Evolutionary conservation across 2,329 filamentous ascomycete species (phyloP).

Genomic region (Helicocarpus griseus): DNA sequence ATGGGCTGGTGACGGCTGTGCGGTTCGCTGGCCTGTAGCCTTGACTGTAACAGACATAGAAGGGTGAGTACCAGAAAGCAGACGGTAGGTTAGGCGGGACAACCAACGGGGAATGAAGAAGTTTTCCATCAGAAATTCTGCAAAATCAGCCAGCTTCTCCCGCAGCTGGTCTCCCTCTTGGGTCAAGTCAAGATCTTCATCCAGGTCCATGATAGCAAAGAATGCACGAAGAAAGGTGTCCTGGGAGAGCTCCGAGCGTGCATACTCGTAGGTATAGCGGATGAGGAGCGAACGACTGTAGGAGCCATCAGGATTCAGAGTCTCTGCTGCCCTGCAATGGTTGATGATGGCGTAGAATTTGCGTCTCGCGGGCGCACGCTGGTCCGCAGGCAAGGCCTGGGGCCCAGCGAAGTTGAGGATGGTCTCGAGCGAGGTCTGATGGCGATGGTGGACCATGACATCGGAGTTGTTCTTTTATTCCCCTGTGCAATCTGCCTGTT

Average conservation of each 20-base stretch:
- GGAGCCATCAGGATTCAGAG: no score
- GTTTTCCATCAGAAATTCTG: conserved; percentile 10
- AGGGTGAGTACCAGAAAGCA: neutral
- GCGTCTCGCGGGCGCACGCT: neutral
- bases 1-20: conserved; percentile 10
- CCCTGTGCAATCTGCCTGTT: no score
- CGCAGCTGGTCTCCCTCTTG: neutral
- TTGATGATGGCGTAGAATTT: neutral
- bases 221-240: conserved; percentile 6
- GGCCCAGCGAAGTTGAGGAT: neutral
- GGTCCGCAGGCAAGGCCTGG: neutral
- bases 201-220: conserved; percentile 1
- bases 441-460: neutral
- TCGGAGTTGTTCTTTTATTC: no score
- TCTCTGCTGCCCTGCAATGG: neutral
- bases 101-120: conserved; percentile 12
- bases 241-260: conserved; percentile 8
- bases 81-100: neutral
- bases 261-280: conserved; percentile 13
- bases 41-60: conserved; percentile 7
- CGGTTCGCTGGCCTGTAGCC: conserved; percentile 8
- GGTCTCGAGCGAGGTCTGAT: neutral
- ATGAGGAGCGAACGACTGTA: conserved; percentile 9
- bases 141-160: conserved; percentile 3
- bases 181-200: neutral